Percentiles rank a stretch among this genome's conserved stretches.
Evolutionary conservation across 495 filamentous ascomycete species (phyloP).

Genomic region (Lasiosphaeriaceae sp.): DNA sequence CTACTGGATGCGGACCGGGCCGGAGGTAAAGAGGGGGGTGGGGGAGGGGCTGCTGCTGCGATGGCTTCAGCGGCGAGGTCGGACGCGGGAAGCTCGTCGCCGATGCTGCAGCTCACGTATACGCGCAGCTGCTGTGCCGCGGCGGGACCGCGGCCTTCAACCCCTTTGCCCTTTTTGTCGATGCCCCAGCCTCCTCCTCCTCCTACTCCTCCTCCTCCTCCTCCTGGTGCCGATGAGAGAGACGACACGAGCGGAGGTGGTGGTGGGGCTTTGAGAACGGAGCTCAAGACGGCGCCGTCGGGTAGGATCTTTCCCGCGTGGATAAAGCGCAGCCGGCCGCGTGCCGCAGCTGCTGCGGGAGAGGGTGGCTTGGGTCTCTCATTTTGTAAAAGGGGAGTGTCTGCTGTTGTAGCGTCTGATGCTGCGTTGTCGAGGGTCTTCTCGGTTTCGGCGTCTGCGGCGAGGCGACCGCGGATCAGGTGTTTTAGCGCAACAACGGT

Average conservation of each 20-base stretch:
- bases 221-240: too few relatives aligned
- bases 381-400: background rate
- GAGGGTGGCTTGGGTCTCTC: constrained; percentile 25
- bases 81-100: constrained; percentile 60
- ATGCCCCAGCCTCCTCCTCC: constrained; percentile 14
- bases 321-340: constrained; percentile 77
- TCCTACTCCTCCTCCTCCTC: too few relatives aligned
- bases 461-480: constrained; percentile 71
- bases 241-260: constrained; percentile 33
- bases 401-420: background rate
- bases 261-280: constrained; percentile 59
- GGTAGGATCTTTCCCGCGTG: constrained; percentile 79
- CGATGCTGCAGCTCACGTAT: constrained; percentile 89
- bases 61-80: constrained; percentile 69
- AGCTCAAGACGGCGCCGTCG: constrained; percentile 60
- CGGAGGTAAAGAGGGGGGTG: constrained; percentile 18
- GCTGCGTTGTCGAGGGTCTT: background rate
- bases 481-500: constrained; percentile 74
- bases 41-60: constrained; percentile 36
- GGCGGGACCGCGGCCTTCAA: constrained; percentile 16
- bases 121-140: constrained; percentile 42
- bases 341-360: constrained; percentile 45
- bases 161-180: constrained; percentile 30
- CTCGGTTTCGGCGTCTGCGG: constrained; percentile 44
- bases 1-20: constrained; percentile 1